Evolutionary conservation across 768 basidiomycete species (phyloP).

Genomic region (Crassisporium funariophilum): DNA sequence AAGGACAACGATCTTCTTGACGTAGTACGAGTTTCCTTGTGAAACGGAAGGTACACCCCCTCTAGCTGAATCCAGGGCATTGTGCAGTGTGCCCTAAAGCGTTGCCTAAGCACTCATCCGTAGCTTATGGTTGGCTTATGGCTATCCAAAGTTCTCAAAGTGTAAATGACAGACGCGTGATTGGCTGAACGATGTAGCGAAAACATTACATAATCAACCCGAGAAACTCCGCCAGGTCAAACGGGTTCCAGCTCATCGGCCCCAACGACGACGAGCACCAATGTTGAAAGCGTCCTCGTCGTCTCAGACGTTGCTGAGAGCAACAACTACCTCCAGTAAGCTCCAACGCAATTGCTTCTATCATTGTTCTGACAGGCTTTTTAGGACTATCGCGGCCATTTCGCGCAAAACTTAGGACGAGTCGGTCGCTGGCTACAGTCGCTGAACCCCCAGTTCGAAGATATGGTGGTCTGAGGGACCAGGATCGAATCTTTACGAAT

Average conservation of each 20-base stretch:
- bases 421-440: slow-evolving; percentile 68
- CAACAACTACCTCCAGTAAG: slow-evolving; percentile 31
- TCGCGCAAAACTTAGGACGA: slow-evolving; percentile 37
- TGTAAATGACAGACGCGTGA: slow-evolving; percentile 22
- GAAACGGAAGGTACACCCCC: no score
- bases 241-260: slow-evolving; percentile 26
- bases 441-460: slow-evolving; percentile 84
- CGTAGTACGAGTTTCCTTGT: no score
- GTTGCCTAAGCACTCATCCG: no score
- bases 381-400: slow-evolving; percentile 31
- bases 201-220: slow-evolving; percentile 21
- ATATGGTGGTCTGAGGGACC: slow-evolving; percentile 94
- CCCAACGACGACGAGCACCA: slow-evolving; percentile 34
- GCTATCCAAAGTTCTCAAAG: no score
- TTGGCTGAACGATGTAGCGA: slow-evolving; percentile 1
- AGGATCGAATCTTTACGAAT: slow-evolving; percentile 94
- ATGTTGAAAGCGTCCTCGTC: slow-evolving; percentile 39
- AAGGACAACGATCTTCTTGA: no score
- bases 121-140: no score
- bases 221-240: slow-evolving; percentile 32
- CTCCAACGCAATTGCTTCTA: background rate
- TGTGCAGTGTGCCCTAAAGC: no score
- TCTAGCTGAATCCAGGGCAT: no score
- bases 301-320: slow-evolving; percentile 37
- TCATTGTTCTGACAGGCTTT: background rate